Evolutionary conservation across 2,329 filamentous ascomycete genomes (phyloP), one percentile per base, ranked within the genome.

Genomic region (Scortechinia acanthostroma): DNA sequence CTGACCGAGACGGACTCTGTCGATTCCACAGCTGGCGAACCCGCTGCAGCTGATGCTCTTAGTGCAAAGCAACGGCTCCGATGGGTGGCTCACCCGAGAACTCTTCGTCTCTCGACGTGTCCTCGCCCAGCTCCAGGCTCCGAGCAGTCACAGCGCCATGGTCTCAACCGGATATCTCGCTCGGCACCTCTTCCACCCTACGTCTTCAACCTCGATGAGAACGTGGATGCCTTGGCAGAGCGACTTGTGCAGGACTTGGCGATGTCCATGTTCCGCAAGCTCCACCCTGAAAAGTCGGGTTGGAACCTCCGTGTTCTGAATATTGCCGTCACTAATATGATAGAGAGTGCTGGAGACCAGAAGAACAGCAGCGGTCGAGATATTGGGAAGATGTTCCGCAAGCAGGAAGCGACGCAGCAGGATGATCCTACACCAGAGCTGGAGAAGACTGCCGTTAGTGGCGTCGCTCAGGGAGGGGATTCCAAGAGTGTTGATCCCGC

Each of bases 291-390:
- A 49, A 77, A 74, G 49, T 66, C 71, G 5, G 80, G 77, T 2
- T 95, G 88, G 86, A 87, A 91, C 52, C 63, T 96, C 16, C 87
- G 86, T 51, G 67, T 97, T 44, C 70, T 97, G 48, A 97, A 96
- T 51, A 69, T 97, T 19, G 91, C 88, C 42, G 90, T 88, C 4
- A 86, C 87, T 14, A 95, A 95, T 58, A 91, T 97, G 83, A 74
- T 74, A 1, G 68, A 74, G 33, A 70, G 68, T 15, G 78, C 76
- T 3, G 68, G 67, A 14, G 70, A 74, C 28, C 60, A 62, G 17
- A 40, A 40, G 35, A 13, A 40, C 6, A 40, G 17, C 35, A 40
- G 35, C 35, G 35, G 35, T 13, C 35, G 35, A 19, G 35, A 40
- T 40, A 40, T 40, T 40, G 35, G 35, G 10, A 10, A 10, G 6